Evolutionary conservation across 805 yeast species (phyloP).

Genomic region (Starmera quercuum): DNA sequence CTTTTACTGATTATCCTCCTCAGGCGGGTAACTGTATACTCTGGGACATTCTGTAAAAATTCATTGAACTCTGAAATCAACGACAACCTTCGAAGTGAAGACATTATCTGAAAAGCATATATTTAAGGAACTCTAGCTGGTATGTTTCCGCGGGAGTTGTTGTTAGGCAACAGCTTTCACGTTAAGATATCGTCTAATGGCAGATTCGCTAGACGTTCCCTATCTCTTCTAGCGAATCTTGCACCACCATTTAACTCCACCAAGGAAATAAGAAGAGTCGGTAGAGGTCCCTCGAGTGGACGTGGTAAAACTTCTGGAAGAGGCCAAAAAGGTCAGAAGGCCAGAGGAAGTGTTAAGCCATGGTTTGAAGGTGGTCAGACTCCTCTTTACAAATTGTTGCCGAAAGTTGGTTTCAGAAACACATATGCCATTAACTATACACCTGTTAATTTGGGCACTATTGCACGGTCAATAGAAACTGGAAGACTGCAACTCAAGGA

Average conservation of each 20-base stretch:
- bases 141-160: too few relatives aligned
- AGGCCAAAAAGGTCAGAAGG: constrained; percentile 98
- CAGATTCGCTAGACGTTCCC: constrained; percentile 22
- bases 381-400: constrained; percentile 79
- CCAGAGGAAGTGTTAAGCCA: constrained; percentile 80
- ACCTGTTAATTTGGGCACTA: constrained; percentile 51
- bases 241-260: constrained; percentile 59
- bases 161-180: too few relatives aligned
- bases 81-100: too few relatives aligned
- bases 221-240: constrained; percentile 45
- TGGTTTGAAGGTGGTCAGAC: constrained; percentile 99
- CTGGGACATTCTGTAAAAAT: too few relatives aligned
- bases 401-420: constrained; percentile 71
- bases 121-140: too few relatives aligned
- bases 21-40: too few relatives aligned
- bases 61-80: too few relatives aligned
- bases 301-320: constrained; percentile 93
- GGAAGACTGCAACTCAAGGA: constrained; percentile 54
- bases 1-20: too few relatives aligned
- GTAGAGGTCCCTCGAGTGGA: constrained; percentile 94
- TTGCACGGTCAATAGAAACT: constrained; percentile 61
- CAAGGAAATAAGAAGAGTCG: constrained; percentile 61
- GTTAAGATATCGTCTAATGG: too few relatives aligned
- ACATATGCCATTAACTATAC: background rate
- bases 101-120: too few relatives aligned